Evolutionary conservation across 2,329 filamentous ascomycete genomes (phyloP).

Genomic region (Colletotrichum limetticola): DNA sequence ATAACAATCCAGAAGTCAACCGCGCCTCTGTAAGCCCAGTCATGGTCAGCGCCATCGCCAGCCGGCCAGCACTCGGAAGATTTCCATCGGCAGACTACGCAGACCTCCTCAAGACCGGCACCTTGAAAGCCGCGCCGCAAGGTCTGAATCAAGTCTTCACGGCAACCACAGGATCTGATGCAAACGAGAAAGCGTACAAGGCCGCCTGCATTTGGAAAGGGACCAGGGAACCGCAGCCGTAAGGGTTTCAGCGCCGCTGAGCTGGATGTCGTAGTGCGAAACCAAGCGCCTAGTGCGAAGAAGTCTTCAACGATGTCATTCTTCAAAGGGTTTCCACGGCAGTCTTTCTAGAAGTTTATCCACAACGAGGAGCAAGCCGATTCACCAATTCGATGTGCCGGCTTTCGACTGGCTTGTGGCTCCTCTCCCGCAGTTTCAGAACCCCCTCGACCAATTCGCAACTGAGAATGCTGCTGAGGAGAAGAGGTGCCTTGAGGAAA

Average conservation of each 20-base stretch:
- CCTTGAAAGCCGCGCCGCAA: slow-evolving; percentile 84
- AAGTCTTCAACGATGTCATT: slow-evolving; percentile 87
- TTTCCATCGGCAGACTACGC: slow-evolving; percentile 91
- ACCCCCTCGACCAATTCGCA: slow-evolving; percentile 83
- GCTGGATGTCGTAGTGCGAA: slow-evolving; percentile 79
- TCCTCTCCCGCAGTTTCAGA: slow-evolving; percentile 87
- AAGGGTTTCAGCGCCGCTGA: slow-evolving; percentile 81
- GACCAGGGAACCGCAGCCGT: slow-evolving; percentile 84
- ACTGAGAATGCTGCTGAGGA: slow-evolving; percentile 87
- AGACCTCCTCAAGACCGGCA: slow-evolving; percentile 79
- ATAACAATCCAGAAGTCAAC: slow-evolving; percentile 85
- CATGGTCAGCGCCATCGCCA: slow-evolving; percentile 85
- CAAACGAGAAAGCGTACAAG: slow-evolving; percentile 95
- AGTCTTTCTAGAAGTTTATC: slow-evolving; percentile 88
- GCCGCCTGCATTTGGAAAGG: slow-evolving; percentile 94
- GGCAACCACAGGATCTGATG: slow-evolving; percentile 87
- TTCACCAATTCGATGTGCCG: slow-evolving; percentile 95
- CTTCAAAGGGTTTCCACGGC: slow-evolving; percentile 88
- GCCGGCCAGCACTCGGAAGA: slow-evolving; percentile 89
- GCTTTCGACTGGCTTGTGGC: slow-evolving; percentile 96
- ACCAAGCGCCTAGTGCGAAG: slow-evolving; percentile 80
- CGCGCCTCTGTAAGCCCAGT: slow-evolving; percentile 78
- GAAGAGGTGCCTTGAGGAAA: slow-evolving; percentile 82
- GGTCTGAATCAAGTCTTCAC: slow-evolving; percentile 92
- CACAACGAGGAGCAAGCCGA: slow-evolving; percentile 90